phyloP scores from a whole-genome alignment of 1,139 yeast species.

The Arxiozyma telluris region DNA sequence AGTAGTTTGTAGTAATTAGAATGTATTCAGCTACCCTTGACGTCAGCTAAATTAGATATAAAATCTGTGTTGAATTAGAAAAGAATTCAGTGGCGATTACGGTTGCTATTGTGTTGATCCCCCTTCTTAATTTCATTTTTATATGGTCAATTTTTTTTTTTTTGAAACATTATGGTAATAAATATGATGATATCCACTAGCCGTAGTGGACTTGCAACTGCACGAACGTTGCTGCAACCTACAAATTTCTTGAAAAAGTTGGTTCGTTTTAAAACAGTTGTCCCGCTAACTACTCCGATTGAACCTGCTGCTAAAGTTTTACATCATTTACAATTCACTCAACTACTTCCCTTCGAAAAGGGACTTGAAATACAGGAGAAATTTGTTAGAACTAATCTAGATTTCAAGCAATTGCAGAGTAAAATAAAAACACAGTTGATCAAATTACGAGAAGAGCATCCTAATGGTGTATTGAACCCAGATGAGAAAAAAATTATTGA shows the following conservation, averaged over 20 bases:
- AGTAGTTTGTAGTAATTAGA: not conserved
- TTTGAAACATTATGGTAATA: not conserved
- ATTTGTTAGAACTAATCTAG: slow-evolving; percentile 53
- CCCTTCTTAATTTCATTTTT: too few species aligned
- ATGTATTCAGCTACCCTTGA: too few species aligned
- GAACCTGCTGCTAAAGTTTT: slow-evolving; percentile 33
- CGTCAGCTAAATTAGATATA: not conserved
- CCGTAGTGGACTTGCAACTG: not conserved
- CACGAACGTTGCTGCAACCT: not conserved
- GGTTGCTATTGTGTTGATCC: not conserved
- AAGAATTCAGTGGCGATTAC: not conserved
- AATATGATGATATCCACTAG: not conserved
- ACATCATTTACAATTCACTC: slow-evolving; percentile 57
- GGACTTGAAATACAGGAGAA: slow-evolving; percentile 58
- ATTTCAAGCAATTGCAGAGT: slow-evolving; percentile 47
- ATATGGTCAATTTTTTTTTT: too few species aligned
- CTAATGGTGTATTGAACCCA: slow-evolving; percentile 34
- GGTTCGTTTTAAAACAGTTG: not conserved
- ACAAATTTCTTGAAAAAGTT: not conserved
- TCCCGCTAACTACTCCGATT: not conserved
- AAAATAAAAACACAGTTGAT: slow-evolving; percentile 38
- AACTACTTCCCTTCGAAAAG: slow-evolving; percentile 40
- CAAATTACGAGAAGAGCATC: slow-evolving; percentile 37
- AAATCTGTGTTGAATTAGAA: too few species aligned
- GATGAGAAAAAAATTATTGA: slow-evolving; percentile 40